Evolutionary conservation across 1,139 yeast genomes (phyloP), one percentile per base, ranked within the genome.

Genomic region (Pichia sp.): DNA sequence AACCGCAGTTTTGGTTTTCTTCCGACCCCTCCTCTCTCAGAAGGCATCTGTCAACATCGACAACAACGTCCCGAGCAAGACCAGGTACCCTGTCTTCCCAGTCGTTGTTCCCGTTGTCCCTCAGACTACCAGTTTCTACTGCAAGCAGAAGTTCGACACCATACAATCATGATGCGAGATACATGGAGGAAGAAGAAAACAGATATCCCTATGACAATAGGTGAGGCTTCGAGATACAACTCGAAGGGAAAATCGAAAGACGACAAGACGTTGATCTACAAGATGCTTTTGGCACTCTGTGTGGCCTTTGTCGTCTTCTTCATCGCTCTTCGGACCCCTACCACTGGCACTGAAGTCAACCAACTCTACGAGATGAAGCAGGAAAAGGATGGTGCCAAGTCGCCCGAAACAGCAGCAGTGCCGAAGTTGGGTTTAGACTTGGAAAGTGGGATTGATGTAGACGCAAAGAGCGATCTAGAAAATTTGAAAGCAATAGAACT

Each of bases 181-280:
- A 49, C 51, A 7, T 55, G 57, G 57, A 55, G 27, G 45, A 46
- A 51, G 20, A 55, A 49, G 51, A 55, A 51, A 47, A 51, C 57
- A 12, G 55, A 49, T 4, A 24, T 55, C 16, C 57, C 57, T 14
- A 27, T 55, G 29, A 36, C 57, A 5, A 49, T 52, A 47, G 45
- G 36, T 29, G 43, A 31, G 5, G 17, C 44, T 2, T 45, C 43
- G n/a, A 40, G 31, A 3, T 43, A 33, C 31, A 42, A 38, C 33
- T 36, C 46, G 8, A 33, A 43, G 30, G 46, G 48, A 16, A 49
- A 40, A 14, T 31, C 44, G 7, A 54, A 16, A 16, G 24, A 40
- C 1, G 49, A 50, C 27, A 48, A 45, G 24, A 10, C 46, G 17
- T 24, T 49, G 5, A 48, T 49, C 27, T 36, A 8, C 9, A 52